These are phyloP conservation scores for Colletotrichum lini DNA, from an alignment of 2,329 filamentous ascomycete species.

Conservation along the genomic window DNA sequence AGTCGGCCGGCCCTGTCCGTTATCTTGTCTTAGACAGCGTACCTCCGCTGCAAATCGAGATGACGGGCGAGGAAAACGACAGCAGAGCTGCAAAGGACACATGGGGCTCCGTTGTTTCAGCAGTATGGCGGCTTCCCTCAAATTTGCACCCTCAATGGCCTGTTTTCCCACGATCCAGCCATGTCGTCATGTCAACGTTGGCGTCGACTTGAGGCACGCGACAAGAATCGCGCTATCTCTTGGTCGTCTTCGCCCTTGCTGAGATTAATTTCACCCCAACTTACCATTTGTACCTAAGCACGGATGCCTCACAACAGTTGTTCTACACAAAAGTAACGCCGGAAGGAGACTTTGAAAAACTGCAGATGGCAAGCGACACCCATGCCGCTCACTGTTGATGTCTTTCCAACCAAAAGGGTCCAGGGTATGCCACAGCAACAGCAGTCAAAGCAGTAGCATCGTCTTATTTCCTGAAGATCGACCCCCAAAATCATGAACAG, in stretches of 20 bases:
- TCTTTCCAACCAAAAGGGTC: background rate
- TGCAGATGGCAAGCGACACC: background rate
- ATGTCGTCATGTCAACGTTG: conserved; percentile 35
- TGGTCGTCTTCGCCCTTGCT: background rate
- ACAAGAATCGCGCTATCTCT: conserved; percentile 12
- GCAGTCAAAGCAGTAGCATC: background rate
- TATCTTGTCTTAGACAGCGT: conserved; percentile 2
- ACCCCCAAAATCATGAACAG: background rate
- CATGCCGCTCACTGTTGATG: background rate
- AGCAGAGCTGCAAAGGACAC: conserved; percentile 13
- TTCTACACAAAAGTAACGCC: background rate
- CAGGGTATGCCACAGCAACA: background rate
- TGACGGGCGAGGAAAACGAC: background rate
- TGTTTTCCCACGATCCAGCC: conserved; percentile 5
- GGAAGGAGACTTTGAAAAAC: no score
- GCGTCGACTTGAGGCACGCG: conserved; percentile 12
- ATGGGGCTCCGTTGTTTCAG: conserved; percentile 22
- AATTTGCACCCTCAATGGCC: conserved; percentile 1
- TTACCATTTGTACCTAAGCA: no score
- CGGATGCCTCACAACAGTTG: no score
- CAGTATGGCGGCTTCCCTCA: conserved; percentile 1
- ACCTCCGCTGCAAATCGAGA: background rate
- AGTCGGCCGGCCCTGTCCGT: conserved; percentile 16
- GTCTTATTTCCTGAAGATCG: background rate
- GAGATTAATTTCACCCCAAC: no score